Evolutionary conservation across 169 alveolate genomes (phyloP), one percentile per base, ranked within the genome.

Genomic region (Eimeria mitis): DNA sequence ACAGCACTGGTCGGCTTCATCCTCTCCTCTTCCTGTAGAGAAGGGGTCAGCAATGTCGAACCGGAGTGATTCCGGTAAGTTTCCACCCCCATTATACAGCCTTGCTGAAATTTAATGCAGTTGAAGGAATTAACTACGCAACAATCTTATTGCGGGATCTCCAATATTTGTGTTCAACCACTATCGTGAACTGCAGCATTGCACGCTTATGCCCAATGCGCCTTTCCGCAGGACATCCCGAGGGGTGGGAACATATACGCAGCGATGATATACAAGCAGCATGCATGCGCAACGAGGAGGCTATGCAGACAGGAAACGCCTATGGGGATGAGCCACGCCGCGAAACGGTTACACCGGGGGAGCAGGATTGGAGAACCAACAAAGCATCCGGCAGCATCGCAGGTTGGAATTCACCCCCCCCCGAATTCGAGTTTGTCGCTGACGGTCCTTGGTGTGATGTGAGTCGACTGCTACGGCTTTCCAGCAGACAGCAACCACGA

Each of bases 241-340:
- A 87, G n/a, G 79, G 92, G 44, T 87, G 92, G 92, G 92, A 87
- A 63, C 81, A 87, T 31, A 61, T 87, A n/a, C 79, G 65, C 90
- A 37, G 90, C 90, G 90, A 83, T 25, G 90, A 83, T 79, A 52
- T n/a, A n/a, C 19, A 31, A 31, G 54, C 56, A 73, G 34, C 54
- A 23, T n/a, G 40, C 2, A 73, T 21, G 56, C 16, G 54, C 44
- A 37, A 59, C 44, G 76, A 83, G 37, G 76, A 83, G 68, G 23
- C 90, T 56, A 25, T 0, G 52, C 75, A 56, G 21, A 11, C 75
- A 31, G 68, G 21, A 37, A 37, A 14, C 76, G 19, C 21, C 52
- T 14, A 14, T 21, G 37, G 42, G 44, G 37, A 28, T 70, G 52
- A 28, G 61, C 52, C 61, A 37, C 19, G n/a, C 14, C 61, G 9